A percentile compares a stretch with the other conserved stretches of the same genome.
Evolutionary conservation across 2,329 filamentous ascomycete genomes (phyloP).

Genomic region (Pyrenophora seminiperda): DNA sequence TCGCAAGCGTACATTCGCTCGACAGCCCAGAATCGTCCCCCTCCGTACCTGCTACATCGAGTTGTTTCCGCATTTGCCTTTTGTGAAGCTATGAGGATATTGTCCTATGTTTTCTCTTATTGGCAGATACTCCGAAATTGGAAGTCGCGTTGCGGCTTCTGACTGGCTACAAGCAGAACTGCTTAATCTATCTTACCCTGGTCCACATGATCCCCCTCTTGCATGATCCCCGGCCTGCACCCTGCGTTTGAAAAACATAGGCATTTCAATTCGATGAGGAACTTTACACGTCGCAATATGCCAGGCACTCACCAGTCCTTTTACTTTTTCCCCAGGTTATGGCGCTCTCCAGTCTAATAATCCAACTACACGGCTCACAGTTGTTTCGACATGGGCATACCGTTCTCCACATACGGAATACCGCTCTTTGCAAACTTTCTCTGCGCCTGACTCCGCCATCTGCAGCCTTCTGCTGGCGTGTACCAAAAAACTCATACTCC

Average conservation of each 20-base stretch:
- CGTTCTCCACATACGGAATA: constrained; percentile 5
- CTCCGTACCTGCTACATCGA: not conserved
- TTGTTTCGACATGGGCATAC: constrained; percentile 5
- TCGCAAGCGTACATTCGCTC: constrained; percentile 6
- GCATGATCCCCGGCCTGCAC: constrained; percentile 18
- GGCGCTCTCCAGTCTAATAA: constrained; percentile 23
- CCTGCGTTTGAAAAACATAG: constrained; percentile 16
- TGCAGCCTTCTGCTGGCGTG: constrained; percentile 2
- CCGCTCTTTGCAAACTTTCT: not conserved
- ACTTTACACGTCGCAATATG: constrained; percentile 21
- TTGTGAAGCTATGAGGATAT: not conserved
- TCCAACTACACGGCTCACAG: constrained; percentile 13
- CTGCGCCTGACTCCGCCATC: constrained; percentile 5
- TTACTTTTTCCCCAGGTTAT: constrained; percentile 16
- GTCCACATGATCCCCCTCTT: constrained; percentile 30
- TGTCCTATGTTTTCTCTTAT: constrained; percentile 6
- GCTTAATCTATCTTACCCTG: constrained; percentile 27
- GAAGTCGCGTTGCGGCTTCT: constrained; percentile 18
- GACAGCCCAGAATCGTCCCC: not conserved
- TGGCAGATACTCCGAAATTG: constrained; percentile 18
- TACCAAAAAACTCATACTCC: constrained; percentile 9
- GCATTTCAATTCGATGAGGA: constrained; percentile 10
- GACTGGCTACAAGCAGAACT: constrained; percentile 27
- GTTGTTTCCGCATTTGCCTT: not conserved
- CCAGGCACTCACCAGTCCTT: constrained; percentile 25